Percentiles rank a stretch among this genome's conserved stretches.
Conservation (phyloP, 2,329 filamentous ascomycete genomes). For the Paraphoma chrysanthemicola region DNA sequence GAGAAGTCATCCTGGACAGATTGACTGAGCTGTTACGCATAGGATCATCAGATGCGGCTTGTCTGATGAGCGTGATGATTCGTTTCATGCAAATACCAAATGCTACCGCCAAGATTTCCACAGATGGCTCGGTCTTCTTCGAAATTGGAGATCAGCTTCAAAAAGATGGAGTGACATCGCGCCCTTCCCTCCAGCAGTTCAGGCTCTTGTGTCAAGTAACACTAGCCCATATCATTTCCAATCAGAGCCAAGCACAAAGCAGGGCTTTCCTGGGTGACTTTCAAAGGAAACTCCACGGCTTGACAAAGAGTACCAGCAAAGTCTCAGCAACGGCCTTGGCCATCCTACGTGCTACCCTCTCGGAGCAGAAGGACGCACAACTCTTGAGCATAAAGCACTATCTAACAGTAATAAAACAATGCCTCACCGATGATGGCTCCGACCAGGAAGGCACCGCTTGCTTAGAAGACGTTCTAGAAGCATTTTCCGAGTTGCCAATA, state of each 20-base stretch:
- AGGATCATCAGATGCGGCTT: slow-evolving; percentile 9
- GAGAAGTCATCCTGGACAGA: slow-evolving; percentile 41
- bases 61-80: slow-evolving; percentile 33
- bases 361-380: slow-evolving; percentile 28
- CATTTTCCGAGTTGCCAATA: slow-evolving; percentile 35
- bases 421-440: slow-evolving; percentile 20
- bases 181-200: slow-evolving; percentile 26
- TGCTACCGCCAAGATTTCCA: slow-evolving; percentile 43
- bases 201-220: slow-evolving; percentile 33
- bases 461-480: slow-evolving; percentile 30
- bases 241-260: slow-evolving; percentile 43
- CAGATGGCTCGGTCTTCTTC: slow-evolving; percentile 31
- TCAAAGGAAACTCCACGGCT: slow-evolving; percentile 24
- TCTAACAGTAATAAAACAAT: slow-evolving; percentile 27
- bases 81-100: slow-evolving; percentile 46
- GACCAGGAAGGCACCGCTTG: slow-evolving; percentile 4
- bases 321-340: slow-evolving; percentile 32
- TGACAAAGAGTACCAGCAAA: slow-evolving; percentile 25
- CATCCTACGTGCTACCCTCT: slow-evolving; percentile 32
- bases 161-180: slow-evolving; percentile 14
- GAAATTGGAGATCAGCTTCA: slow-evolving; percentile 36
- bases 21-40: slow-evolving; percentile 24
- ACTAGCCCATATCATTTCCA: slow-evolving; percentile 39
- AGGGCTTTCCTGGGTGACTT: slow-evolving; percentile 39
- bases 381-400: slow-evolving; percentile 32